Base-by-base conservation (phyloP, 2,329 filamentous ascomycete species). In the Beauveria bassiana region DNA sequence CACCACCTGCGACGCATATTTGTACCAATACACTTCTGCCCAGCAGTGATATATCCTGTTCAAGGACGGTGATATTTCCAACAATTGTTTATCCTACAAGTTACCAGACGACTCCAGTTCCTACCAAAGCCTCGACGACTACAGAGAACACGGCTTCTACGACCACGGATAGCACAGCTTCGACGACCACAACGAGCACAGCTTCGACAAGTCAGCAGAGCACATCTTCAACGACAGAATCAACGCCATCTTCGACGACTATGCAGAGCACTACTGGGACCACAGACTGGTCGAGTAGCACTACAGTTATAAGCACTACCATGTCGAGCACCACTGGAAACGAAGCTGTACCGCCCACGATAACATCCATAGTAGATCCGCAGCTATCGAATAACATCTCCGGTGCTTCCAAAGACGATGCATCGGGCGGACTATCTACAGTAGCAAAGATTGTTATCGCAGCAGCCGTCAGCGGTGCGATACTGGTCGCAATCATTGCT, bases 1-100 rank as follows among this genome's bases (percentile, higher is more conserved):
- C 72, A 43, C 74, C 73, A n/a, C 66, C 71, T 6, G 20, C 50
- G 16, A 62, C 42, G 46, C 74, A 69, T 63, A 60, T 55, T 49
- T 75, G 73, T 63, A 10, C 43, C 31, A 61, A 61, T 38, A 55
- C 51, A 10, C 31, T 61, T 5, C n/a, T 61, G 10, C 52, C 59
- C 20, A 56, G 59, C 18, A 56, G 52, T 50, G 24, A 60, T 60
- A 60, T 60, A 52, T 12, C 57, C 22, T 60, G 57, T 34, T 53
- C 57, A 3, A 34, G 57, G 26, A 60, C 57, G 14, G 46, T 7
- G 3, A 60, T 60, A 53, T 31, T 10, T 9, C 24, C 57, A 18
- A 34, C 57, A n/a, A 60, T 26, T 16, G 46, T 28, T 18, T 34
- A 38, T 24, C 43, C 34, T 26, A 22, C 57, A 22, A 22, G 22